Evolutionary conservation across 23 red algal genomes (phyloP).

Genomic region (Gracilaria gracilis): DNA sequence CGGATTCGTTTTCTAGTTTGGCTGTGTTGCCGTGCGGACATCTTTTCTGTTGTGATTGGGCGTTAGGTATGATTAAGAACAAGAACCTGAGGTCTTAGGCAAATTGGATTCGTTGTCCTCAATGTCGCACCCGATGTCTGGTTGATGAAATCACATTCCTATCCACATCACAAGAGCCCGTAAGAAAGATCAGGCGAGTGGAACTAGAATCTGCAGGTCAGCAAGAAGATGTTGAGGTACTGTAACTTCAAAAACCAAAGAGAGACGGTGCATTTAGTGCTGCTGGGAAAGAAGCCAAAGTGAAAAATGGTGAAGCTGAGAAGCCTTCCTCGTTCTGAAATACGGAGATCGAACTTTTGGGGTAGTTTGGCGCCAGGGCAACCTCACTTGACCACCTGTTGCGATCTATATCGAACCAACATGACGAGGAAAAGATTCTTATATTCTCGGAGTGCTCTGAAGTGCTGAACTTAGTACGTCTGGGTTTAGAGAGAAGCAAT

Average conservation of each 20-base stretch:
- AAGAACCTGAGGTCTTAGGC: background rate
- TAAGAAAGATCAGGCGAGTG: background rate
- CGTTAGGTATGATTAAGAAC: conserved; percentile 22
- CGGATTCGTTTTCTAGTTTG: conserved; percentile 5
- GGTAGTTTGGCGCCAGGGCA: conserved; percentile 34
- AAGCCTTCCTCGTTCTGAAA: conserved; percentile 39
- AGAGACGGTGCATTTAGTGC: background rate
- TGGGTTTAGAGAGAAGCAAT: conserved; percentile 55
- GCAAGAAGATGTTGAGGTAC: background rate
- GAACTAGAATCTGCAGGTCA: background rate
- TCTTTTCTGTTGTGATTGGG: conserved; percentile 27
- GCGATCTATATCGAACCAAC: conserved; percentile 34
- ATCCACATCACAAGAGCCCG: background rate
- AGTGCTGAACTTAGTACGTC: conserved; percentile 70
- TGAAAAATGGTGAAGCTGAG: background rate
- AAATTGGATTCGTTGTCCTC: conserved; percentile 5
- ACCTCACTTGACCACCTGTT: conserved; percentile 26
- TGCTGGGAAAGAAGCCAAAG: background rate
- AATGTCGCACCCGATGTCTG: conserved; percentile 23
- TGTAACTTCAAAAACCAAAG: background rate
- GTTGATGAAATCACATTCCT: conserved; percentile 49
- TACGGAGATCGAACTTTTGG: conserved; percentile 18
- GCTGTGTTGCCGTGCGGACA: conserved; percentile 34
- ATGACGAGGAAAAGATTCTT: conserved; percentile 55
- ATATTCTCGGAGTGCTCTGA: conserved; percentile 92